These are phyloP conservation scores for Albophoma yamanashiensis DNA, from an alignment of 2,329 filamentous ascomycete species.

Conservation along the genomic window DNA sequence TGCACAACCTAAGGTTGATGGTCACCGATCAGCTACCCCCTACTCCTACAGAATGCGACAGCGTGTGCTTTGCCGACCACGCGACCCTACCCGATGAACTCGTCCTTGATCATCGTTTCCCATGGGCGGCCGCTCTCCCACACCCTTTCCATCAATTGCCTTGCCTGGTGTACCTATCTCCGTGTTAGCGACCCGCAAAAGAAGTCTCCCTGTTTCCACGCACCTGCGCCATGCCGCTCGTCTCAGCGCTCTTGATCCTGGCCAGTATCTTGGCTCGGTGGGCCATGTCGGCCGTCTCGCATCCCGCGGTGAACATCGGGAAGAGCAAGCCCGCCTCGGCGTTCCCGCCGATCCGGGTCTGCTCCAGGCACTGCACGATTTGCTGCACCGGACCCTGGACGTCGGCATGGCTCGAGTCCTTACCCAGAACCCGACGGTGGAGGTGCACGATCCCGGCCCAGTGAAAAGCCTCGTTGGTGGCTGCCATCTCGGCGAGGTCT, in stretches of 20 bases:
- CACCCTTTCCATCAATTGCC: constrained; percentile 54
- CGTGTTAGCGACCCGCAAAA: background rate
- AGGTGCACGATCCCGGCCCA: constrained; percentile 70
- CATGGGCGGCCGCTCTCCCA: constrained; percentile 60
- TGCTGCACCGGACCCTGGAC: constrained; percentile 53
- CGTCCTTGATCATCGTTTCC: constrained; percentile 55
- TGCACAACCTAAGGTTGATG: background rate
- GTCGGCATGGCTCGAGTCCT: constrained; percentile 40
- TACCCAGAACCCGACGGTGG: constrained; percentile 60
- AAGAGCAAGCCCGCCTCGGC: constrained; percentile 70
- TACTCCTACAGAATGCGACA: background rate
- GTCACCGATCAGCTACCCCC: background rate
- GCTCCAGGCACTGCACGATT: constrained; percentile 51
- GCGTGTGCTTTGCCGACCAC: background rate
- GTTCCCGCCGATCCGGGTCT: constrained; percentile 53
- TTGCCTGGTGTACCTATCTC: constrained; percentile 44
- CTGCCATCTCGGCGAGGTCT: constrained; percentile 53
- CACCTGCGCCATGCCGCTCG: constrained; percentile 67
- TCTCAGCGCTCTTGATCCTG: constrained; percentile 57
- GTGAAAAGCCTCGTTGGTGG: constrained; percentile 70
- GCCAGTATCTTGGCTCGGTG: constrained; percentile 52
- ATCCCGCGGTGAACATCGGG: constrained; percentile 75
- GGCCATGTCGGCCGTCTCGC: constrained; percentile 49
- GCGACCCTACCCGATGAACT: constrained; percentile 51
- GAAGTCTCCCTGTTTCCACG: constrained; percentile 10